Evolutionary conservation across 148 eudicot species (phyloP).

Genomic region (Chenopodium suecicum): DNA sequence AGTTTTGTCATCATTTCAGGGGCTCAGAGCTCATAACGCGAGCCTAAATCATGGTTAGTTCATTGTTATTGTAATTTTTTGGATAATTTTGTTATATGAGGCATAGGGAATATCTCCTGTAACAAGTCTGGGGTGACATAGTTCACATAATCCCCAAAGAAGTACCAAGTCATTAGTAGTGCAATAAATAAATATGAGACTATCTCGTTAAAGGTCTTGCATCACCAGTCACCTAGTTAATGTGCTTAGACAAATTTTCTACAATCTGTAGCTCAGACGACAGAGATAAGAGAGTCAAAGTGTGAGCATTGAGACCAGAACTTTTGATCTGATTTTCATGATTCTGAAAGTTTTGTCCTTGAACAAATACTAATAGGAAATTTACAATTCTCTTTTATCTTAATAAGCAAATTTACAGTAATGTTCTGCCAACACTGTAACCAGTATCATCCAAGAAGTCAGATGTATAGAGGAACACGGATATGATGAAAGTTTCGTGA

Average conservation of each 20-base stretch:
- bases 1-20: conserved; percentile 51
- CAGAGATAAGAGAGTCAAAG: not conserved
- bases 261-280: not conserved
- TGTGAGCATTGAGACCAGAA: not conserved
- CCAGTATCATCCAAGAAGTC: too few species aligned
- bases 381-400: not conserved
- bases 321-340: not conserved
- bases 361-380: not conserved
- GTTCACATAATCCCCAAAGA: too few species aligned
- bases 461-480: too few species aligned
- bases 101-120: not conserved
- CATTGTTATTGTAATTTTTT: not conserved
- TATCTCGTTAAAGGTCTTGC: too few species aligned
- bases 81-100: not conserved
- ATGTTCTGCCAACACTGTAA: too few species aligned
- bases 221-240: not conserved
- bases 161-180: too few species aligned
- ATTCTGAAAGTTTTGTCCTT: not conserved
- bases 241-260: not conserved
- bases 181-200: too few species aligned
- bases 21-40: conserved; percentile 36
- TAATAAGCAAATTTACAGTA: too few species aligned
- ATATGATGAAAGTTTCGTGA: too few species aligned
- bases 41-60: conserved; percentile 36
- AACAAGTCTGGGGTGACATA: too few species aligned